Evolutionary conservation across 768 basidiomycete genomes (phyloP).

Genomic region (Suillus subluteus): DNA sequence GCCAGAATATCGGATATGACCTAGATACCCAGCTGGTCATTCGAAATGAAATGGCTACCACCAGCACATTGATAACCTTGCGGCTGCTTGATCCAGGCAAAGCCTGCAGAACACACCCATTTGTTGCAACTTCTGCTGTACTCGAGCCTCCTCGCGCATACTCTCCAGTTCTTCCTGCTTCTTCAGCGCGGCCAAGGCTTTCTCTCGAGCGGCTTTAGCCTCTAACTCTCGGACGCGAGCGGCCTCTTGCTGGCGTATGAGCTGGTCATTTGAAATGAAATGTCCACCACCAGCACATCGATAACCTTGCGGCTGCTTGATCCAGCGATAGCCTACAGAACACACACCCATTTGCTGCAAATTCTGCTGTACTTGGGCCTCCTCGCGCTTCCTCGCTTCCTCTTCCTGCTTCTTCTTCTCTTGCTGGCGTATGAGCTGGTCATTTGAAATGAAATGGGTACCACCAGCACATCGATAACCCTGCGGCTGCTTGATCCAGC

Average conservation of each 20-base stretch:
- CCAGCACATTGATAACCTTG: constrained; percentile 46
- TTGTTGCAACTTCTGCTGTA: no score
- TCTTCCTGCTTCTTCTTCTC: no score
- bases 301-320: constrained; percentile 41
- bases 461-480: constrained; percentile 49
- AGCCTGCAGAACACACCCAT: constrained; percentile 12
- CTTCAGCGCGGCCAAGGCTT: no score
- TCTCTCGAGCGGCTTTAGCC: no score
- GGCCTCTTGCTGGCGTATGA: no score
- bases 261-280: constrained; percentile 33
- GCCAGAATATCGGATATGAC: background rate
- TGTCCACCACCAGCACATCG: constrained; percentile 46
- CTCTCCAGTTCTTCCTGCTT: no score
- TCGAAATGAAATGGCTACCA: constrained; percentile 41
- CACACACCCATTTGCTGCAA: constrained; percentile 54
- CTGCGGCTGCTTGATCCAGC: constrained; percentile 40
- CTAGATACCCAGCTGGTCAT: constrained; percentile 29
- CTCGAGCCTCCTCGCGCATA: no score
- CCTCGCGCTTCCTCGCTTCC: no score
- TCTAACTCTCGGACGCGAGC: no score
- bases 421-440: constrained; percentile 4
- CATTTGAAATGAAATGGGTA: constrained; percentile 38
- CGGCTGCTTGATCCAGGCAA: no score
- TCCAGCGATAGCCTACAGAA: constrained; percentile 44
- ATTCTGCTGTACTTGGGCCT: constrained; percentile 38